Percentiles rank a stretch among this genome's conserved stretches.
Evolutionary conservation across 1,139 yeast genomes (phyloP).

Genomic region (Tardiomyces blankii): DNA sequence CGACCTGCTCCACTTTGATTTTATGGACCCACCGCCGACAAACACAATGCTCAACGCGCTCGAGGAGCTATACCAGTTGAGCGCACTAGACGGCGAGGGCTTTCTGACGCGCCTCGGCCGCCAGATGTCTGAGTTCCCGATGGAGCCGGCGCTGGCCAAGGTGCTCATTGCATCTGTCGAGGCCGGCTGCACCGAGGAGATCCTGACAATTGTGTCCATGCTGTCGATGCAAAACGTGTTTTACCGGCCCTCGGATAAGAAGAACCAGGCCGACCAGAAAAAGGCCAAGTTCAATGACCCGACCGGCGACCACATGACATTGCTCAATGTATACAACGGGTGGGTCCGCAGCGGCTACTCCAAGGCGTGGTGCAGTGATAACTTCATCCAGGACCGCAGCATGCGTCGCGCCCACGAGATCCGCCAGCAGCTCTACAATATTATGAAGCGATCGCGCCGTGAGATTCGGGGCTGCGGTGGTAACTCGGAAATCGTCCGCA

Average conservation of each 20-base stretch:
- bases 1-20: constrained; percentile 68
- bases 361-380: constrained; percentile 69
- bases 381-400: constrained; percentile 73
- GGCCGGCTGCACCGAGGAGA: constrained; percentile 70
- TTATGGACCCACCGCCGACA: constrained; percentile 90
- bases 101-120: constrained; percentile 62
- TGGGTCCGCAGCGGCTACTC: constrained; percentile 61
- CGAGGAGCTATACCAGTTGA: constrained; percentile 70
- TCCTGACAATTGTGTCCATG: constrained; percentile 83
- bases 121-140: constrained; percentile 86
- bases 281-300: constrained; percentile 68
- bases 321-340: constrained; percentile 65
- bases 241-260: constrained; percentile 74
- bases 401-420: constrained; percentile 73
- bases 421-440: constrained; percentile 52
- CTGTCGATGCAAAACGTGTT: constrained; percentile 68
- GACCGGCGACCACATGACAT: constrained; percentile 79
- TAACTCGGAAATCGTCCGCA: constrained; percentile 43
- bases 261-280: constrained; percentile 55
- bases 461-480: constrained; percentile 46
- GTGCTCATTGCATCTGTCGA: constrained; percentile 68
- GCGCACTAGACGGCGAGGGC: constrained; percentile 78
- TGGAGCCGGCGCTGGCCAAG: constrained; percentile 87
- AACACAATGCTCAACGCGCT: constrained; percentile 67
- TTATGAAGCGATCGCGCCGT: constrained; percentile 47